Conservation (phyloP, 306 rosid species). For the Betula pendula region DNA sequence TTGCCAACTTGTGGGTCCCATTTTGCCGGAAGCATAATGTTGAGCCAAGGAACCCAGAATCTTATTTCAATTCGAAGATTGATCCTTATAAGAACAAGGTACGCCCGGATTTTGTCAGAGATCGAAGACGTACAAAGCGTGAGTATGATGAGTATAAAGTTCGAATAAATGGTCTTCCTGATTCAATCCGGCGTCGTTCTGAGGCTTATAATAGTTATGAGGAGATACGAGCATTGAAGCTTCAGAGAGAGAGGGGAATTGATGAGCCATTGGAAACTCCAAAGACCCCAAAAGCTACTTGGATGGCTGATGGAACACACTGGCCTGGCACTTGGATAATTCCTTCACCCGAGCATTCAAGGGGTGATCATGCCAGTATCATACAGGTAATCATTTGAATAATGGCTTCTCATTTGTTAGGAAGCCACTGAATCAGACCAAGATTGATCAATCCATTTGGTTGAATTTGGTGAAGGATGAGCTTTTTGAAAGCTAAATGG, state of each 20-base stretch:
- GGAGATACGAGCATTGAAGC: constrained; percentile 64
- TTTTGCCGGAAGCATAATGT: constrained; percentile 74
- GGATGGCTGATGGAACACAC: constrained; percentile 76
- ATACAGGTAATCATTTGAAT: constrained; percentile 52
- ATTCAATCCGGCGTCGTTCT: constrained; percentile 70
- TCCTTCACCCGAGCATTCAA: constrained; percentile 52
- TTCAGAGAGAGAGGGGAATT: constrained; percentile 48
- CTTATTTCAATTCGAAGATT: constrained; percentile 60
- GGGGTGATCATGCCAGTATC: constrained; percentile 84
- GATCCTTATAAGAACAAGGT: constrained; percentile 81
- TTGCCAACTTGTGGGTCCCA: constrained; percentile 82
- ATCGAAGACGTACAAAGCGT: constrained; percentile 70
- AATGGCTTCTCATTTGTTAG: background rate
- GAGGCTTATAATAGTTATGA: constrained; percentile 69
- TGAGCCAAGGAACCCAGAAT: constrained; percentile 81
- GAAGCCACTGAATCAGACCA: background rate
- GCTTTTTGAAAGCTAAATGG: constrained; percentile 6
- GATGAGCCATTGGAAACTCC: constrained; percentile 51
- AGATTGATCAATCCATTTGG: background rate
- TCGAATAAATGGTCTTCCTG: constrained; percentile 69
- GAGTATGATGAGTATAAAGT: constrained; percentile 88
- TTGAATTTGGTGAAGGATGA: background rate
- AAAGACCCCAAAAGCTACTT: constrained; percentile 64
- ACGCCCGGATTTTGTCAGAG: constrained; percentile 71
- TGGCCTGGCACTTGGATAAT: constrained; percentile 84